Conservation (phyloP, 768 basidiomycete genomes). For the Rhodotorula paludigena region DNA sequence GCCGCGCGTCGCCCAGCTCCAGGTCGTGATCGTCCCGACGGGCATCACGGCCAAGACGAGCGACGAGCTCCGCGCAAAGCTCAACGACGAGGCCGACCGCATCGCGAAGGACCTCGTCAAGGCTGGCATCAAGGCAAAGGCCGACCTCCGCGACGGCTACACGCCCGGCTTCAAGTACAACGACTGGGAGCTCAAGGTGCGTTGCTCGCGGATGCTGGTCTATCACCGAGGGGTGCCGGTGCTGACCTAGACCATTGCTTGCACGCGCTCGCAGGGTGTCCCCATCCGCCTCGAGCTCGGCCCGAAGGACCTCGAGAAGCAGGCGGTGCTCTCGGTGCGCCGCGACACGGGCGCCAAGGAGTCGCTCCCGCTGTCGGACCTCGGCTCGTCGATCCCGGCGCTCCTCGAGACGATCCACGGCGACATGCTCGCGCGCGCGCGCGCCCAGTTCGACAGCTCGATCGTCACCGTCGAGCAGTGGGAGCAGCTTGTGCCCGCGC, state of each 20-base stretch:
- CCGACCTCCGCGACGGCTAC: constrained; percentile 89
- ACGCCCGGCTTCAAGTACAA: constrained; percentile 99
- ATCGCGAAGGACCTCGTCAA: constrained; percentile 66
- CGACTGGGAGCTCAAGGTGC: constrained; percentile 96
- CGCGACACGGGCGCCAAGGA: constrained; percentile 66
- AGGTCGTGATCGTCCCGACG: constrained; percentile 86
- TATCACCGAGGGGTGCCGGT: not conserved
- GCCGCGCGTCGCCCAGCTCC: constrained; percentile 89
- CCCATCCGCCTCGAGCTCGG: constrained; percentile 96
- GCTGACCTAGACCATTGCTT: not conserved
- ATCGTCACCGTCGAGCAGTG: constrained; percentile 72
- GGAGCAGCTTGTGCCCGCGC: constrained; percentile 85
- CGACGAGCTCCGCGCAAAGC: constrained; percentile 56
- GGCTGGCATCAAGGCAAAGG: constrained; percentile 72
- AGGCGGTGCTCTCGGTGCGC: constrained; percentile 76
- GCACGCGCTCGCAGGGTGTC: constrained; percentile 61
- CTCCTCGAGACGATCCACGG: constrained; percentile 80
- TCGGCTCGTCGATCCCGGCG: constrained; percentile 55
- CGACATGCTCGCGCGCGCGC: constrained; percentile 80
- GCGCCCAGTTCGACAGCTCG: constrained; percentile 64
- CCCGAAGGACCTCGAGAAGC: constrained; percentile 78
- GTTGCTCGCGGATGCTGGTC: constrained; percentile 13
- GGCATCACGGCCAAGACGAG: constrained; percentile 82
- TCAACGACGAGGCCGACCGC: constrained; percentile 72
- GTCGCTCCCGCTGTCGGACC: constrained; percentile 55